Conservation (phyloP, 495 filamentous ascomycete species). For the Lepidopterella palustris region DNA sequence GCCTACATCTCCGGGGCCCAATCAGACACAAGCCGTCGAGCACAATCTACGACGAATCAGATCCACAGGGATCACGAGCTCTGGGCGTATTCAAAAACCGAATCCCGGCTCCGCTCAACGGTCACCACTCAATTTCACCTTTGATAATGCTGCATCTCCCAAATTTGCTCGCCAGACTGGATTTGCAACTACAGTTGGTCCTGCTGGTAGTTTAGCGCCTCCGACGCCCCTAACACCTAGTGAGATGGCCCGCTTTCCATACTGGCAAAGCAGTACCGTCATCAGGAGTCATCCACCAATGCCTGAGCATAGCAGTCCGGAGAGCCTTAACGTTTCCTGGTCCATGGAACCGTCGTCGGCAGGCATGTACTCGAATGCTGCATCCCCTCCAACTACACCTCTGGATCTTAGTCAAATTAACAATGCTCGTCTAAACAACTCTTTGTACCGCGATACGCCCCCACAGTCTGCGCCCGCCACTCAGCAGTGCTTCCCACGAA, state of each 20-base stretch:
- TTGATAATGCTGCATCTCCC: constrained; percentile 36
- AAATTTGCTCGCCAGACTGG: constrained; percentile 24
- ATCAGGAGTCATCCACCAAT: constrained; percentile 17
- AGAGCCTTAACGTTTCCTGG: constrained; percentile 17
- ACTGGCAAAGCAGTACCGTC: constrained; percentile 26
- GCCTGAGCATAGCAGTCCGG: constrained; percentile 28
- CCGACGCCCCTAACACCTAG: constrained; percentile 38
- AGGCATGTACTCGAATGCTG: constrained; percentile 14
- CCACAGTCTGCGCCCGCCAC: constrained; percentile 39
- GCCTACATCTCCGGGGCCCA: constrained; percentile 23
- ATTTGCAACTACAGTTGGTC: constrained; percentile 11
- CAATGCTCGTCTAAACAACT: constrained; percentile 15
- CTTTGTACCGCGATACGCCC: constrained; percentile 34
- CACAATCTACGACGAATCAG: constrained; percentile 36
- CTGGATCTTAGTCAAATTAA: constrained; percentile 29
- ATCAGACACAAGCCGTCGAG: constrained; percentile 7
- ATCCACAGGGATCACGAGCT: constrained; percentile 29
- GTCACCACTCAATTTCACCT: constrained; percentile 35
- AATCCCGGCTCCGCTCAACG: constrained; percentile 35
- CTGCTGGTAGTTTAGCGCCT: constrained; percentile 32
- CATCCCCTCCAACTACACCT: constrained; percentile 39
- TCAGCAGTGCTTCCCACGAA: constrained; percentile 35
- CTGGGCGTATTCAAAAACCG: constrained; percentile 36
- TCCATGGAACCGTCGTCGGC: constrained; percentile 20
- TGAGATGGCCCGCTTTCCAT: constrained; percentile 27